Evolutionary conservation across 2,329 filamentous ascomycete genomes (phyloP).

Genomic region (Aspergillus sp.): DNA sequence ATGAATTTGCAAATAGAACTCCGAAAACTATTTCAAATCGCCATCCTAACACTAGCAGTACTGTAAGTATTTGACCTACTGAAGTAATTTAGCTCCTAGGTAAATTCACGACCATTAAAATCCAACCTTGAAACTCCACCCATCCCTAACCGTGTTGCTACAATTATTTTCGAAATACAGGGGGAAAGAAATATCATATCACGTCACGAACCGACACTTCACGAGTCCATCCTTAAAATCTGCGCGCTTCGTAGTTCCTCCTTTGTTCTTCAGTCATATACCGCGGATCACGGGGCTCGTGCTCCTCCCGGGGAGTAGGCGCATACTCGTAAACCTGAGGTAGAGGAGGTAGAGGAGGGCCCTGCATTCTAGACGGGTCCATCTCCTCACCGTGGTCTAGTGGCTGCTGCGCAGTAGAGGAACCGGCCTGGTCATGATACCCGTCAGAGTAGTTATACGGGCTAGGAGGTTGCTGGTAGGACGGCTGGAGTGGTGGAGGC

Average conservation of each 20-base stretch:
- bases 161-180: neutral
- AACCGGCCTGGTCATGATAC: slow-evolving; percentile 11
- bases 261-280: slow-evolving; percentile 1
- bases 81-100: neutral
- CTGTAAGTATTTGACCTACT: neutral
- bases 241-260: neutral
- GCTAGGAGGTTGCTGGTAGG: neutral
- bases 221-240: neutral
- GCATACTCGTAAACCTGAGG: slow-evolving; percentile 1
- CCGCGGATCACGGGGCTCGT: neutral
- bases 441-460: slow-evolving; percentile 9
- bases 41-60: too few species aligned
- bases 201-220: neutral
- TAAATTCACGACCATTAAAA: neutral
- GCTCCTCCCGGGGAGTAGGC: neutral
- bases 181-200: neutral
- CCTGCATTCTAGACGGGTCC: too few species aligned
- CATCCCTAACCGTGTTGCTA: neutral
- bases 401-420: slow-evolving; percentile 16
- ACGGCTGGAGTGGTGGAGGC: slow-evolving; percentile 11
- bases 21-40: neutral
- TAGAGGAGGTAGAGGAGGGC: neutral
- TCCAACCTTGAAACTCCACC: neutral
- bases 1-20: neutral
- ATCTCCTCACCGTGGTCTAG: slow-evolving; percentile 10